Evolutionary conservation across 495 filamentous ascomycete genomes (phyloP).

Genomic region (Immersiella caudata): DNA sequence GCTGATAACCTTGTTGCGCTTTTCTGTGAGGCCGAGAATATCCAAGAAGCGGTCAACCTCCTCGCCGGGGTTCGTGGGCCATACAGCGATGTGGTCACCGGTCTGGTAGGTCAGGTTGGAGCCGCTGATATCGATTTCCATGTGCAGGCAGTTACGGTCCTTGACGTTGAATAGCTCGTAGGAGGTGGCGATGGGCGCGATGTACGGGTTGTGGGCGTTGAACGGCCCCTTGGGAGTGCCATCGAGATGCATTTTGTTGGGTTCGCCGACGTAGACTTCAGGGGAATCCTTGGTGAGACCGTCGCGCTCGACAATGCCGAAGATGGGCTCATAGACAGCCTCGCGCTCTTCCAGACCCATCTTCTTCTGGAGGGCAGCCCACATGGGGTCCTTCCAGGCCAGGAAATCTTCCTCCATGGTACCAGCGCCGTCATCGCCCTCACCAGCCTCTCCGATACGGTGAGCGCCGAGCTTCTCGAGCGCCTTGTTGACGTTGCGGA

Average conservation of each 20-base stretch:
- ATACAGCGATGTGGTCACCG: constrained; percentile 95
- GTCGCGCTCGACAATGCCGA: constrained; percentile 77
- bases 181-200: constrained; percentile 90
- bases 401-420: constrained; percentile 99
- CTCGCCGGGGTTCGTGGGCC: constrained; percentile 92
- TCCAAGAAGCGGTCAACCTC: constrained; percentile 91
- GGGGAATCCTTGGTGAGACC: constrained; percentile 75
- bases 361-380: constrained; percentile 75
- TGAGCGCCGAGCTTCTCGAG: constrained; percentile 78
- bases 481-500: constrained; percentile 81
- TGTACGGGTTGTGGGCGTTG: constrained; percentile 96
- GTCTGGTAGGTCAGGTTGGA: constrained; percentile 92
- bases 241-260: constrained; percentile 93
- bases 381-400: constrained; percentile 99
- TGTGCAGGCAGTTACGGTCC: constrained; percentile 92
- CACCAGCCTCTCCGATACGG: constrained; percentile 84
- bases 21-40: constrained; percentile 72
- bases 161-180: constrained; percentile 89
- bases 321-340: constrained; percentile 92
- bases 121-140: constrained; percentile 89
- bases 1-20: constrained; percentile 81
- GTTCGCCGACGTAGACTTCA: constrained; percentile 92
- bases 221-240: constrained; percentile 83
- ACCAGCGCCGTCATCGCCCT: constrained; percentile 96
- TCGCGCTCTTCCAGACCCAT: constrained; percentile 94